A percentile compares a stretch with the other conserved stretches of the same genome.
These are phyloP conservation scores for Comarum palustre DNA, from an alignment of 306 rosid species.

Conservation along the genomic window DNA sequence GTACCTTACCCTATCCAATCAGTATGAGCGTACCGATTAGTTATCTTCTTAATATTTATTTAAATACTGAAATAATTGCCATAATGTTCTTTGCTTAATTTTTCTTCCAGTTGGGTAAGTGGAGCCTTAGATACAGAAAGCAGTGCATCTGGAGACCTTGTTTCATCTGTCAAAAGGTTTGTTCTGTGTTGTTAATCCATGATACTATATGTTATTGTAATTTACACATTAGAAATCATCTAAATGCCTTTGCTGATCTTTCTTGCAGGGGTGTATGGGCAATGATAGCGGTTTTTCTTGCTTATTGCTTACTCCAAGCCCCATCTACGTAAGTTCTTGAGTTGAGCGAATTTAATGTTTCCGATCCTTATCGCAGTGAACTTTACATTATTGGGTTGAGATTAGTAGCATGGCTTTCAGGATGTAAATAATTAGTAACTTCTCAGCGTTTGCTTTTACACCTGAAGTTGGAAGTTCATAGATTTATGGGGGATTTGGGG, in stretches of 20 bases:
- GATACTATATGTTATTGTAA: neutral
- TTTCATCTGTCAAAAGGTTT: conserved; percentile 87
- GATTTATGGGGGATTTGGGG: conserved; percentile 9
- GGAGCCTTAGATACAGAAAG: conserved; percentile 92
- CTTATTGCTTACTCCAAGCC: conserved; percentile 97
- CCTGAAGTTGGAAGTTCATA: conserved; percentile 11
- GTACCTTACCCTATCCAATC: neutral
- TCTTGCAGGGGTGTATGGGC: conserved; percentile 93
- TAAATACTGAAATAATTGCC: neutral
- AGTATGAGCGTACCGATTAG: neutral
- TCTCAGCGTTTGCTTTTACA: conserved; percentile 10
- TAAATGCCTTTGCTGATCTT: conserved; percentile 13
- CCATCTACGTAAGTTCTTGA: conserved; percentile 84
- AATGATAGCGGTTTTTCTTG: conserved; percentile 96
- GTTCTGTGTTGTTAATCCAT: conserved; percentile 18
- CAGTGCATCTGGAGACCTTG: conserved; percentile 72
- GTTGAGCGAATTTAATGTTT: neutral
- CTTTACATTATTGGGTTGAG: neutral
- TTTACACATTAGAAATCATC: neutral
- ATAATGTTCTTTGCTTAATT: conserved; percentile 9
- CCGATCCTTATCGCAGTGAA: neutral
- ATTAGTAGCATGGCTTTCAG: neutral
- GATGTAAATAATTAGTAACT: neutral
- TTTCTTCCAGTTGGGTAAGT: conserved; percentile 76
- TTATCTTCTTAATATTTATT: neutral